Base-by-base conservation (phyloP, 257 asterid species). In the Plantago elongata region DNA sequence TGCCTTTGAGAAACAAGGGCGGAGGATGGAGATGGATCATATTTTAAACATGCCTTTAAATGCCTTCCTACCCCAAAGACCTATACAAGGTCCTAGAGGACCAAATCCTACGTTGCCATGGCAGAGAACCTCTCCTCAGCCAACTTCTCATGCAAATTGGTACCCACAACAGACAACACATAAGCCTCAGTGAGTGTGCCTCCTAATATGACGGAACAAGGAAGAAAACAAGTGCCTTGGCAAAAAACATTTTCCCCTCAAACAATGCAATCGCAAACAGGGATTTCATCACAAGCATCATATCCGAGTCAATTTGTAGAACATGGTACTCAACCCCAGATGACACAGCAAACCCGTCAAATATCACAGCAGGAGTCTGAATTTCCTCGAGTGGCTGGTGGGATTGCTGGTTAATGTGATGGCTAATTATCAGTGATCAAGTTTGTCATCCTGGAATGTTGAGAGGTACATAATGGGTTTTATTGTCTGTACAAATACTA, bases 1-100 rank as follows among this genome's bases (percentile, higher is more conserved):
- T 54, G 85, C 44, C 63, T 91, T 84, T 74, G 84, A 77, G 62
- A 76, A 79, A 48, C 73, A 73, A 59, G 92, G 87, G 51, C 79
- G 80, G n/a, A 73, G 73, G 64, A 76, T 57, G 48, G 89, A 81
- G 69, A 73, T 88, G 54, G 86, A 80, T 74, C 74, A 65, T 67
- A 71, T 80, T 56, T 57, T 87, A 50, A 69, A 81, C 75, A 66
- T 68, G 40, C 72, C 69, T 68, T 44, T 58, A 0, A 67, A 64
- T 27, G 71, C 62, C 50, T 67, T 50, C 54, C 54, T 72, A 13
- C 76, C 76, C 13, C 79, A 61, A 42, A 72, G 79, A 67, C 46
- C 79, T 67, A 57, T 45, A 56, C 71, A 34, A 34, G 40, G 40
- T 34, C 40, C 42, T 62, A 69, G 2, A 45, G 62, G 43, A 72